Conservation (phyloP, 257 asterid species). For the Plantago ovata region DNA sequence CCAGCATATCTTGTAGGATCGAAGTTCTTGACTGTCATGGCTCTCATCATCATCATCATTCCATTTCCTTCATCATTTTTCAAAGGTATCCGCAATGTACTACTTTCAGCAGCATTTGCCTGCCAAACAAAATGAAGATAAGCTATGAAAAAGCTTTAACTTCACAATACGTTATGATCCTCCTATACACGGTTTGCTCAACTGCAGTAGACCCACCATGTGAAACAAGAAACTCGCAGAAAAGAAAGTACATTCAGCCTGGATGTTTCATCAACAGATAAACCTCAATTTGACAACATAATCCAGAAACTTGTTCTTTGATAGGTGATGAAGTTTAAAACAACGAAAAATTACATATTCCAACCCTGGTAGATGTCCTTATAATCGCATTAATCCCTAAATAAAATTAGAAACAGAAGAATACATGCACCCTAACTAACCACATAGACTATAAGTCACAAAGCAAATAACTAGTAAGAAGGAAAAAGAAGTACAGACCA, state of each 20-base stretch:
- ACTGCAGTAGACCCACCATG: no score
- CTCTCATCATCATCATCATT: constrained; percentile 79
- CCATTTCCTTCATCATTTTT: constrained; percentile 46
- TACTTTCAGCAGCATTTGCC: constrained; percentile 55
- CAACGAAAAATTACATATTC: no score
- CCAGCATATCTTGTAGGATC: constrained; percentile 86
- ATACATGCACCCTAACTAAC: neutral
- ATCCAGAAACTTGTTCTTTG: no score
- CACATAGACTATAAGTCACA: neutral
- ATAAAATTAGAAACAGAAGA: neutral
- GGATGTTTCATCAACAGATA: no score
- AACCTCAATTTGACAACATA: no score
- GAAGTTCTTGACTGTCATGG: constrained; percentile 74
- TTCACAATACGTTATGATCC: no score
- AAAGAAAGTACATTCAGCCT: neutral
- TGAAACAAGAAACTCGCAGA: no score
- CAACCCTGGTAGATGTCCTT: no score
- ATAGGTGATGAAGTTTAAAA: no score
- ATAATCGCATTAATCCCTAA: no score
- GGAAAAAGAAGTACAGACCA: constrained; percentile 49
- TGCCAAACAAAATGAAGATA: constrained; percentile 24
- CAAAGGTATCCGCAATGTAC: constrained; percentile 41
- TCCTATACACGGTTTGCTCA: no score
- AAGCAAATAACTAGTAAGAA: neutral
- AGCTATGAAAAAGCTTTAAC: constrained; percentile 1